Evolutionary conservation across 2,329 filamentous ascomycete species (phyloP), one percentile per base, ranked within the genome.

Genomic region (Lithohypha guttulata): DNA sequence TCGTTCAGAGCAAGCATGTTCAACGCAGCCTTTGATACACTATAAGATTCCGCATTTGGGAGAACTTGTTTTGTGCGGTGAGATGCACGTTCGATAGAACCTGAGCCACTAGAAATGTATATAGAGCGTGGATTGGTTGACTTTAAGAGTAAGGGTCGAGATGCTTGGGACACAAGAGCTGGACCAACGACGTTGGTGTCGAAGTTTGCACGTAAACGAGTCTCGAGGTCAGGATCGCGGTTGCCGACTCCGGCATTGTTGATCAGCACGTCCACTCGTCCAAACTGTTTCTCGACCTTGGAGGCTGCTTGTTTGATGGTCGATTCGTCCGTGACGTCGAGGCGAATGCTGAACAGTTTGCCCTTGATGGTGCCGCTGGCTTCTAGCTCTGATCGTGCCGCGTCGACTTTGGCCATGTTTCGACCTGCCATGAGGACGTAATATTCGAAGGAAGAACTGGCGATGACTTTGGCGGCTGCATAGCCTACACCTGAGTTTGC

Each of bases 1-100:
- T 69, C 75, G 10, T 67, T 59, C 32, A 69, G 45, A 60, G 67
- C 66, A 47, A 69, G 23, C 56, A 70, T 71, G 26, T 67, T 71
- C 46, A 71, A 36, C 1, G 60, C 68, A 3, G 60, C 57, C 35
- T 49, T 47, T 18, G 17, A 39, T 9, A 34, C 25, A n/a, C 30
- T 40, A 14, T 49, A 49, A 4, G 8, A n/a, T 7, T n/a, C 9
- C 17, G 9, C 4, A 17, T 36, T 19, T 0, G 47, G 55, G 1
- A 44, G 46, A 26, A 53, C 49, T n/a, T n/a, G n/a, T n/a, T n/a
- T n/a, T n/a, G n/a, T n/a, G n/a, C n/a, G n/a, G n/a, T n/a, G n/a
- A n/a, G n/a, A n/a, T 34, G 65, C 58, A 2, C 60, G 21, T 11
- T 13, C 11, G 8, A 44, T 18, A n/a, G 44, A 43, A 6, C 42